Evolutionary conservation across 257 asterid species (phyloP).

Genomic region (Striga asiatica): DNA sequence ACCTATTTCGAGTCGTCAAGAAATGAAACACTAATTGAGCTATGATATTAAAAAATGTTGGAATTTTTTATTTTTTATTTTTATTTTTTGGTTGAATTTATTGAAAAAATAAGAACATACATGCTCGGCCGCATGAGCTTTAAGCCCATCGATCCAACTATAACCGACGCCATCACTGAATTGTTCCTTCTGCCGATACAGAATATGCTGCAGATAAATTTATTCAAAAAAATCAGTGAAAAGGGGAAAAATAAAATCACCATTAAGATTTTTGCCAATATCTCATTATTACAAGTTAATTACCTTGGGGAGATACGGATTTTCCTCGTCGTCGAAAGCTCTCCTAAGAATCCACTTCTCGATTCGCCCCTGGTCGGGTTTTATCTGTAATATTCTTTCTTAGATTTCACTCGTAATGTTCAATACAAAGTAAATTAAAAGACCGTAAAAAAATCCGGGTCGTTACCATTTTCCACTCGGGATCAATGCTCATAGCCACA

Average conservation of each 20-base stretch:
- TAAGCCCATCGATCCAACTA: conserved; percentile 98
- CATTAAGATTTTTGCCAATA: background rate
- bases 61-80: background rate
- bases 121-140: conserved; percentile 73
- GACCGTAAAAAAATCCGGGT: background rate
- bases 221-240: conserved; percentile 11
- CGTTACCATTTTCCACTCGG: conserved; percentile 83
- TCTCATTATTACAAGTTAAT: background rate
- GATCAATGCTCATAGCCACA: conserved; percentile 89
- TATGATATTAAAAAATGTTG: background rate
- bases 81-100: background rate
- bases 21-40: background rate
- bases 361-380: background rate
- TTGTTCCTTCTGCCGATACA: conserved; percentile 90
- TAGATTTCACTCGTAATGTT: too few relatives aligned
- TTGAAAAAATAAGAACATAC: conserved; percentile 24
- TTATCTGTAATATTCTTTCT: background rate
- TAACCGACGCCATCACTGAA: conserved; percentile 98
- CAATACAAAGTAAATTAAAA: too few relatives aligned
- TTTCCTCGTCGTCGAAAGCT: background rate
- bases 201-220: conserved; percentile 60
- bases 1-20: conserved; percentile 37
- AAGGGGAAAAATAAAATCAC: background rate
- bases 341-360: background rate
- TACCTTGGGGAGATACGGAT: conserved; percentile 71